Percentiles rank a stretch among this genome's conserved stretches.
Conservation (phyloP, 164 flowering plant genomes). For the Cinnamomum chago region DNA sequence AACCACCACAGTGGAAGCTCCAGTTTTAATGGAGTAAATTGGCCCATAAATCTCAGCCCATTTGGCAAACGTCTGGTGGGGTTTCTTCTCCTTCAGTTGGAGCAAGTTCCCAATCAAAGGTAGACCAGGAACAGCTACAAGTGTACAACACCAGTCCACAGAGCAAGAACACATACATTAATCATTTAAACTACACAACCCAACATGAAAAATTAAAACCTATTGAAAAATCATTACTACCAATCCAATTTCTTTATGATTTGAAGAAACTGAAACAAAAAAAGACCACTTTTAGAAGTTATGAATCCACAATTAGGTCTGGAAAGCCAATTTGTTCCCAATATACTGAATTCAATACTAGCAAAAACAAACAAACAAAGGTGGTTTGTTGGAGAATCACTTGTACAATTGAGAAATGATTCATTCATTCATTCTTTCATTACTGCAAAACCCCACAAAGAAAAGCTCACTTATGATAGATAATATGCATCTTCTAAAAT, state of each 20-base stretch:
- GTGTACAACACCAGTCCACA: not conserved
- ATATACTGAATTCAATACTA: not conserved
- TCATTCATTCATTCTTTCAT: not conserved
- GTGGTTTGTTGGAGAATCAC: not conserved
- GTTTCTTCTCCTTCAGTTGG: conserved; percentile 76
- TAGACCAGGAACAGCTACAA: conserved; percentile 68
- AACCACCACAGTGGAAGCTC: conserved; percentile 62
- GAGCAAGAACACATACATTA: not conserved
- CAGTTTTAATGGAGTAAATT: conserved; percentile 64
- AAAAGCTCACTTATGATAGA: not conserved
- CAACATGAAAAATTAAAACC: not conserved
- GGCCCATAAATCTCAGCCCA: conserved; percentile 81
- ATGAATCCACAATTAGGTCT: too few relatives aligned
- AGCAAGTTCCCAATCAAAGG: conserved; percentile 74
- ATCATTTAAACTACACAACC: not conserved
- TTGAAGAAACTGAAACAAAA: not conserved
- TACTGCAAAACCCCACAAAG: not conserved
- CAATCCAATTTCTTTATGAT: not conserved
- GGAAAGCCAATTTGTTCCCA: too few relatives aligned
- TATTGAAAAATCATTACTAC: too few relatives aligned
- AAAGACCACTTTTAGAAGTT: too few relatives aligned
- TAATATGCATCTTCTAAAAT: too few relatives aligned
- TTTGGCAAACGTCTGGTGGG: conserved; percentile 58
- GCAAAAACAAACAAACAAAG: not conserved
- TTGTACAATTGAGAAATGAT: not conserved